Evolutionary conservation across 202 grass and related monocot genomes (phyloP).

Genomic region (Schoenoplectus tabernaemontani): DNA sequence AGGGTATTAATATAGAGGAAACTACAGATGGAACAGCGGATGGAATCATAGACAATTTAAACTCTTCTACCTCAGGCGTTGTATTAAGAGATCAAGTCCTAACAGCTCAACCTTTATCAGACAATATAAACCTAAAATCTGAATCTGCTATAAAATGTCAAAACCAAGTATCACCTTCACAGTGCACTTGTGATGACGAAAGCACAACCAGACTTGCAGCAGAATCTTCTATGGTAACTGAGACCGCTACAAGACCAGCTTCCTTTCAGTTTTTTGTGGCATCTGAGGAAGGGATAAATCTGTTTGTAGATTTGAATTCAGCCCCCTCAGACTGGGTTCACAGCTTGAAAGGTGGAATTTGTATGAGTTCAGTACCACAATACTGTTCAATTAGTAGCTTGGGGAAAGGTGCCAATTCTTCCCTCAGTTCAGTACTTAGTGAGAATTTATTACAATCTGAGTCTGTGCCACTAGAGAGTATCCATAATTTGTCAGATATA

Average conservation of each 20-base stretch:
- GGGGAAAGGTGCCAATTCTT: slow-evolving; percentile 45
- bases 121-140: not conserved
- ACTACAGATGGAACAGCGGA: not conserved
- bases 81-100: not conserved
- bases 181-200: not conserved
- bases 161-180: not conserved
- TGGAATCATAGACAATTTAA: not conserved
- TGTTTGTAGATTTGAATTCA: slow-evolving; percentile 69
- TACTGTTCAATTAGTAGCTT: slow-evolving; percentile 46
- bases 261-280: slow-evolving; percentile 62
- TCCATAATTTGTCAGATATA: slow-evolving; percentile 2
- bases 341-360: slow-evolving; percentile 49
- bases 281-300: slow-evolving; percentile 72
- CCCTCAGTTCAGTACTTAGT: slow-evolving; percentile 60
- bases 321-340: slow-evolving; percentile 42
- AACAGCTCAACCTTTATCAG: not conserved
- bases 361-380: slow-evolving; percentile 19
- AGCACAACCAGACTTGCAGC: not conserved
- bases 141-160: not conserved
- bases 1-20: not conserved
- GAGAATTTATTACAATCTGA: slow-evolving; percentile 44
- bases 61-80: not conserved
- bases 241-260: slow-evolving; percentile 6
- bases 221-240: not conserved
- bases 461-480: slow-evolving; percentile 29